Percentiles rank a stretch among this genome's conserved stretches.
Evolutionary conservation across 768 basidiomycete genomes (phyloP).

Genomic region (Auricularia auricula-judae): DNA sequence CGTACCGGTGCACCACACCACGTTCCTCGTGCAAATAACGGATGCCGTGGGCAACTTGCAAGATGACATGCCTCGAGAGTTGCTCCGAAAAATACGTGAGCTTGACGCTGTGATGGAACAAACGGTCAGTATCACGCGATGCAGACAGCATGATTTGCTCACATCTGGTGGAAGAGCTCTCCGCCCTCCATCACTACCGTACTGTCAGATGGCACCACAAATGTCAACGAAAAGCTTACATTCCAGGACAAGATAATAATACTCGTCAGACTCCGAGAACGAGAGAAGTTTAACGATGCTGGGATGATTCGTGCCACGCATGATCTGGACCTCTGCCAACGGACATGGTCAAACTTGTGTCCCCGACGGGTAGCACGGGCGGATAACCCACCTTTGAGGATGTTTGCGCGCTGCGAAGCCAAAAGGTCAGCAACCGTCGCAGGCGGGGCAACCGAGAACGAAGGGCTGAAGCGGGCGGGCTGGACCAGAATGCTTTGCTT

Average conservation of each 20-base stretch:
- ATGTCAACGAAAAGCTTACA: slow-evolving; percentile 34
- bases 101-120: slow-evolving; percentile 50
- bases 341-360: background rate
- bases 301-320: slow-evolving; percentile 91
- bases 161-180: slow-evolving; percentile 94
- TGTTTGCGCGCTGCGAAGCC: slow-evolving; percentile 75
- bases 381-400: slow-evolving; percentile 66
- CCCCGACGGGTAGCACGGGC: background rate
- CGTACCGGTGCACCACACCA: slow-evolving; percentile 86
- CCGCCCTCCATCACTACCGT: slow-evolving; percentile 87
- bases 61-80: slow-evolving; percentile 91
- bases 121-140: background rate
- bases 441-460: slow-evolving; percentile 7
- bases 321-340: slow-evolving; percentile 88
- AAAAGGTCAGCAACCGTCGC: slow-evolving; percentile 9
- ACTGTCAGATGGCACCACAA: slow-evolving; percentile 1
- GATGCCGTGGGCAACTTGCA: slow-evolving; percentile 91
- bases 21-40: slow-evolving; percentile 94
- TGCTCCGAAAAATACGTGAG: slow-evolving; percentile 98
- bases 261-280: slow-evolving; percentile 85
- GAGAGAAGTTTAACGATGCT: slow-evolving; percentile 83
- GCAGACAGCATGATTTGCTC: background rate
- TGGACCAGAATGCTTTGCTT: slow-evolving; percentile 20
- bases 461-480: background rate
- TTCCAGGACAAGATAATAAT: slow-evolving; percentile 92